These are phyloP conservation scores for Clitocybe nebularis DNA, from an alignment of 1,284 basidiomycete species.

Conservation along the genomic window DNA sequence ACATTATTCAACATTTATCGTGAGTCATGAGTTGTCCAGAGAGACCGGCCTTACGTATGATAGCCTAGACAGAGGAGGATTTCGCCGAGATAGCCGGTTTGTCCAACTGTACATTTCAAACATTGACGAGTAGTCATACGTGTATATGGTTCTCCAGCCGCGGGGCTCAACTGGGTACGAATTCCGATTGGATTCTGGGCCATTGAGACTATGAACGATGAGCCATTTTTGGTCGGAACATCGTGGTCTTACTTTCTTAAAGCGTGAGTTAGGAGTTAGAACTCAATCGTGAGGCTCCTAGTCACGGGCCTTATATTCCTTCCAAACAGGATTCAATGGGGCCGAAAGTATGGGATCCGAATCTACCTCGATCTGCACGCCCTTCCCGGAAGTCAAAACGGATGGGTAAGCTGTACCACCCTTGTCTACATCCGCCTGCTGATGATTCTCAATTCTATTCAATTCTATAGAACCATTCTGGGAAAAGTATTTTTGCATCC, in stretches of 20 bases:
- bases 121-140: too few species aligned
- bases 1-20: conserved; percentile 84
- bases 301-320: conserved; percentile 1
- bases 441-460: conserved; percentile 3
- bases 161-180: conserved; percentile 79
- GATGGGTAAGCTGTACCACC: conserved; percentile 40
- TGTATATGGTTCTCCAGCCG: conserved; percentile 23
- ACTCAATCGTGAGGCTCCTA: neutral
- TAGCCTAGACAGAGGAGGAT: conserved; percentile 62
- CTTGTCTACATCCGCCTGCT: conserved; percentile 1
- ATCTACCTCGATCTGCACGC: conserved; percentile 83
- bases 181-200: conserved; percentile 83
- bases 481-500: conserved; percentile 31
- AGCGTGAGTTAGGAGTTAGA: conserved; percentile 20
- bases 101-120: conserved; percentile 9
- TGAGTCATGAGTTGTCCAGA: conserved; percentile 28
- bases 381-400: conserved; percentile 73
- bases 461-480: conserved; percentile 37
- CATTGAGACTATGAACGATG: conserved; percentile 58
- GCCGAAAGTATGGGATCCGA: conserved; percentile 87
- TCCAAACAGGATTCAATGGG: conserved; percentile 70
- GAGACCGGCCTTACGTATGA: conserved; percentile 1
- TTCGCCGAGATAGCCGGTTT: conserved; percentile 75
- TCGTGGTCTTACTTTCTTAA: conserved; percentile 52
- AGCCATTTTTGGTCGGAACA: conserved; percentile 55